Percentiles rank a stretch among this genome's conserved stretches.
Conservation (phyloP, 1,284 basidiomycete species). For the Cutaneotrichosporon dermatis region DNA sequence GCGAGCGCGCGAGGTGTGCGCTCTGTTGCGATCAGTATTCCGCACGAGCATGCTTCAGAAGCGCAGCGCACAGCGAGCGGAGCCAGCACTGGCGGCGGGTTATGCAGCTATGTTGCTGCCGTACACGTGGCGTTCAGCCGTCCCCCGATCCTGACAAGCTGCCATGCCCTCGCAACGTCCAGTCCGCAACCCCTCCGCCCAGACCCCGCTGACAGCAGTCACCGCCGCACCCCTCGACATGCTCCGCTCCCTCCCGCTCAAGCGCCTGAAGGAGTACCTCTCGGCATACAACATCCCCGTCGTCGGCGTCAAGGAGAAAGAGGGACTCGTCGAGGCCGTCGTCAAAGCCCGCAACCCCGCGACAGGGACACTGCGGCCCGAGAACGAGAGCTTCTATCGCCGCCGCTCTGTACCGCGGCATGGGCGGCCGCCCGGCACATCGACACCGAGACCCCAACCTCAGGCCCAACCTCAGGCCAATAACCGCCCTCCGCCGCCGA, state of each 20-base stretch:
- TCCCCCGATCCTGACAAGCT: too few relatives aligned
- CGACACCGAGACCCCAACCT: conserved; percentile 8
- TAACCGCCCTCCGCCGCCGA: background rate
- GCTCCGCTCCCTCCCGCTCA: conserved; percentile 42
- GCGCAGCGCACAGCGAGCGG: too few relatives aligned
- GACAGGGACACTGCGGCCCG: conserved; percentile 41
- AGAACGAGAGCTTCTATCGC: conserved; percentile 45
- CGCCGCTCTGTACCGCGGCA: conserved; percentile 39
- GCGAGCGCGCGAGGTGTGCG: too few relatives aligned
- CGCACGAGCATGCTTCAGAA: too few relatives aligned
- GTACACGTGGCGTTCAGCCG: too few relatives aligned
- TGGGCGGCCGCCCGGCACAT: conserved; percentile 10
- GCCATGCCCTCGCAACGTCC: too few relatives aligned
- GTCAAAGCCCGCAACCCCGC: conserved; percentile 34
- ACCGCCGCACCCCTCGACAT: conserved; percentile 38
- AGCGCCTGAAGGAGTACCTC: conserved; percentile 46
- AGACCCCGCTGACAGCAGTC: conserved; percentile 24
- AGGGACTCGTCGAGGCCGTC: conserved; percentile 45
- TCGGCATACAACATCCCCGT: conserved; percentile 42
- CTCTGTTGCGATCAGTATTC: too few relatives aligned
- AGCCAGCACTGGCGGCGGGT: too few relatives aligned
- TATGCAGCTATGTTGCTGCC: too few relatives aligned
- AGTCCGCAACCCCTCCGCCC: too few relatives aligned
- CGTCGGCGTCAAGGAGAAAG: conserved; percentile 43
- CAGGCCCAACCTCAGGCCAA: conserved; percentile 17